Evolutionary conservation across 352 stramenopile genomes (phyloP), one percentile per base, ranked within the genome.

Genomic region (Globisporangium solare): DNA sequence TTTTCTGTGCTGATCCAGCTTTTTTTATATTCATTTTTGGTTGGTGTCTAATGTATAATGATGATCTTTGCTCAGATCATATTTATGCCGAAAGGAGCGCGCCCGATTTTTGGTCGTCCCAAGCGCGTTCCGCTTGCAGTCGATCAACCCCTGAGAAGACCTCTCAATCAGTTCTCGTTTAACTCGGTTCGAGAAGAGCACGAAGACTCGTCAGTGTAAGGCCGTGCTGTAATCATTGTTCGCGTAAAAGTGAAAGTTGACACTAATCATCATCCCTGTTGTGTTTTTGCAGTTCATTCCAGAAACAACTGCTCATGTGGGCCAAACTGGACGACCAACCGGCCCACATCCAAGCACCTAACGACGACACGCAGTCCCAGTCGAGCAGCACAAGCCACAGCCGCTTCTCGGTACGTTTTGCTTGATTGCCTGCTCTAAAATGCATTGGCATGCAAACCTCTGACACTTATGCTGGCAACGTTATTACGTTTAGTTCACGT

Each of bases 271-370:
- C 13, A 43, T 27, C 3, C 6, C 8, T 35, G 8, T 2, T 47
- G 45, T 11, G n/a, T 0, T 40, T 15, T 27, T 32, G 41, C 50
- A 79, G 71, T 41, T 65, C 69, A 10, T 93, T 93, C 49, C 78
- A 93, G 54, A 88, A 89, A 56, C 83, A 93, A 51, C 42, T 93
- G 63, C 81, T 91, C 67, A 65, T 89, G 63, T 93, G 80, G 83
- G 73, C 80, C 24, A 72, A 78, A 17, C 66, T 88, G 42, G 78
- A 87, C 58, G 85, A 81, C 48, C 63, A 83, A 15, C 63, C 75
- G 17, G 74, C 76, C 47, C 67, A 74, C 40, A 65, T 72, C 13
- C 66, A 66, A 24, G 50, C 55, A n/a, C 74, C 70, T 5, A 35
- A 35, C 27, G 76, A 89, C 15, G 75, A 87, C 53, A 76, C 71